Percentiles rank a stretch among this genome's conserved stretches.
These are phyloP conservation scores for Colletotrichum gloeosporioides DNA, from an alignment of 2,329 filamentous ascomycete species.

Conservation along the genomic window DNA sequence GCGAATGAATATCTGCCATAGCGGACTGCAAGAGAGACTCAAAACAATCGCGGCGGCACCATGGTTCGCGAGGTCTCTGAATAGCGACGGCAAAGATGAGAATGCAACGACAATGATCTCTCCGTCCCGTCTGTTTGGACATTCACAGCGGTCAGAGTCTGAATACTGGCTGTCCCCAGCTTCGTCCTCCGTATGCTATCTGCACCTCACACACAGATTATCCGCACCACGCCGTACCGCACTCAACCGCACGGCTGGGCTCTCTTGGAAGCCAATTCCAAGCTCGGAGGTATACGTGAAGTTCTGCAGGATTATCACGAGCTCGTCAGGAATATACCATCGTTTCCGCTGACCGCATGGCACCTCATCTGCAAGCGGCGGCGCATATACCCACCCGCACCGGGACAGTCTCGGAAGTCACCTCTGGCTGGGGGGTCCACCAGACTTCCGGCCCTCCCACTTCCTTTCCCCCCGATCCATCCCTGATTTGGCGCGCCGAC, in stretches of 20 bases:
- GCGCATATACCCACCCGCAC: not conserved
- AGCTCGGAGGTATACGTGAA: not conserved
- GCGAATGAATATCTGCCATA: not conserved
- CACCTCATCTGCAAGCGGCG: not conserved
- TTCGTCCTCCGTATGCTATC: not conserved
- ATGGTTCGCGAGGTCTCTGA: not conserved
- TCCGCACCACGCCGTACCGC: not conserved
- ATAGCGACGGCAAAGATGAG: not conserved
- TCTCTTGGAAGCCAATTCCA: not conserved
- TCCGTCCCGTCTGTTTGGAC: not conserved
- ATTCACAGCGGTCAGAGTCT: not conserved
- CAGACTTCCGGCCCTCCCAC: not conserved
- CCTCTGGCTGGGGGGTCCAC: not conserved
- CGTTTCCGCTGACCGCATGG: not conserved
- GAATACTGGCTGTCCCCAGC: not conserved
- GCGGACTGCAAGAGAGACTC: not conserved
- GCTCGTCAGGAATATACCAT: not conserved
- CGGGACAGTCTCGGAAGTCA: constrained; percentile 12
- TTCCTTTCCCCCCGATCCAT: not conserved
- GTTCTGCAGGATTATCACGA: not conserved
- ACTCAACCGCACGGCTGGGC: not conserved
- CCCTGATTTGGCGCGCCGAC: not conserved
- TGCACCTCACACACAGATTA: not conserved
- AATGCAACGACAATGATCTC: not conserved
- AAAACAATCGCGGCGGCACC: not conserved